Conservation (phyloP, 2,329 filamentous ascomycete genomes). For the Talaromyces sp. region DNA sequence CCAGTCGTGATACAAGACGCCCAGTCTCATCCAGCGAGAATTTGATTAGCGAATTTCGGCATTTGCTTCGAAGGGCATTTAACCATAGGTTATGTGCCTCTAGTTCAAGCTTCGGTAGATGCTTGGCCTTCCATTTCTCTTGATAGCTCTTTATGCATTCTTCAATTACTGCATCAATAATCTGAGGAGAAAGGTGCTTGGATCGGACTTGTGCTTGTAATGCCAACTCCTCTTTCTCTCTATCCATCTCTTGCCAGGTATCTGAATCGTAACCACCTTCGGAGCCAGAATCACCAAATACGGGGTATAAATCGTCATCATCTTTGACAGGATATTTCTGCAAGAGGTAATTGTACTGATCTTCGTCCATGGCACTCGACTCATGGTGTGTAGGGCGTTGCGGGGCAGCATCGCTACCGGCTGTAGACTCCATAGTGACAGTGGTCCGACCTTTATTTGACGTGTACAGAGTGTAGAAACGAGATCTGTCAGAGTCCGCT, state of each 20-base stretch:
- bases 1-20: constrained; percentile 49
- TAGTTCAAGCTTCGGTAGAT: constrained; percentile 51
- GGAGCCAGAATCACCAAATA: constrained; percentile 53
- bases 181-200: constrained; percentile 38
- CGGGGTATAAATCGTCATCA: constrained; percentile 44
- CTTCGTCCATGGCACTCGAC: constrained; percentile 6
- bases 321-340: constrained; percentile 38
- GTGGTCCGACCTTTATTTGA: constrained; percentile 19
- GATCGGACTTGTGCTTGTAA: constrained; percentile 11
- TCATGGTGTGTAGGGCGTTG: not conserved
- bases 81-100: constrained; percentile 62
- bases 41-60: constrained; percentile 41
- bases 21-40: constrained; percentile 41
- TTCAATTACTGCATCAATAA: constrained; percentile 52
- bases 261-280: constrained; percentile 54
- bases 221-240: constrained; percentile 37
- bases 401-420: constrained; percentile 20
- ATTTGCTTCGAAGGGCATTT: constrained; percentile 38
- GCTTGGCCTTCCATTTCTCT: constrained; percentile 54
- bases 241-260: constrained; percentile 59
- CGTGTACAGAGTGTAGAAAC: constrained; percentile 27
- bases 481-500: constrained; percentile 11
- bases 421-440: constrained; percentile 23
- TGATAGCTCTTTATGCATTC: constrained; percentile 50
- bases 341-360: constrained; percentile 32